Evolutionary conservation across 495 filamentous ascomycete species (phyloP), one percentile per base, ranked within the genome.

Genomic region (Lepraria neglecta): DNA sequence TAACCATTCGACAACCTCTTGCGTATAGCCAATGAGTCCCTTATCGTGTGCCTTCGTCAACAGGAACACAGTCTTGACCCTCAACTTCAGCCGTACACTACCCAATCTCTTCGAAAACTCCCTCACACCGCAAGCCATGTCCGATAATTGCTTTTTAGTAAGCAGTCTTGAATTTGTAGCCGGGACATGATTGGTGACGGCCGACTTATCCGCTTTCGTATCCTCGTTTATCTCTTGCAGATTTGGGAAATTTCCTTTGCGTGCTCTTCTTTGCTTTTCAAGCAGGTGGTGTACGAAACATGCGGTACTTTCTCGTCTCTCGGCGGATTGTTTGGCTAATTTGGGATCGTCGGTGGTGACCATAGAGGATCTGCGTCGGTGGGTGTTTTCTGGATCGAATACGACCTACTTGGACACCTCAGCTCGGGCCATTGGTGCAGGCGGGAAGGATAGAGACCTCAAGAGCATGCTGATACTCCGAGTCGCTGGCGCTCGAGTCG

Each of bases 61-160:
- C 30, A 98, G 71, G 71, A 97, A 96, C 54, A 98, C 82, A 60
- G 79, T 88, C 72, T 84, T 84, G 58, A 94, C 89, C 7, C 84
- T 84, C 64, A 97, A 80, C 74, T 87, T 90, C 56, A 96, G 76
- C 59, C 81, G 80, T 67, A 95, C 82, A 71, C 82, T 87, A 47
- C 87, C 86, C 57, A 97, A 78, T 58, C 87, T 87, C 71, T 96
- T 91, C 33, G 88, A 88, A 51, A 98, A 76, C 68, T 96, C 91
- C 33, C 94, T 82, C 59, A 98, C 91, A 27, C 92, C 92, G 83
- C 89, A 90, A 0, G 91, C 91, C 94, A 98, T 96, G 63, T 97
- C 94, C 2, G 86, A 88, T 40, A 98, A 78, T 72, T 98, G 90
- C 61, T 85, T 87, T 74, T 97, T 98, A 3, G 91, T 97, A 64